Base-by-base conservation (phyloP, 257 asterid species). In the Fraxinus cuspidata region DNA sequence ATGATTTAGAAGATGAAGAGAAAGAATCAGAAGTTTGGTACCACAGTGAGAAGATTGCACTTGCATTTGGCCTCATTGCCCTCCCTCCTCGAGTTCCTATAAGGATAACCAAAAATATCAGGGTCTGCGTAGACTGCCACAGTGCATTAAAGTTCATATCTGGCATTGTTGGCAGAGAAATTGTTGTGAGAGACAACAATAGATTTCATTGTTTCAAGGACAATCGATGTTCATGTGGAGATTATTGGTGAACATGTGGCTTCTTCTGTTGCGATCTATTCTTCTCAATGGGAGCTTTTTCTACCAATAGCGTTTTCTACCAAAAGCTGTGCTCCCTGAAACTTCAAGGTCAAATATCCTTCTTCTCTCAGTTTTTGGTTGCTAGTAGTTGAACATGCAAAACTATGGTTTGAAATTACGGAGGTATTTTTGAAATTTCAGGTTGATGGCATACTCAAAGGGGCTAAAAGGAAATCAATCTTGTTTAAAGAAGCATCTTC, bases 71-170 rank as follows among this genome's bases (percentile, higher is more conserved):
- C 74, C 92, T 94, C 40, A 73, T 92, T 76, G 87, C 90, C 1
- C 87, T 94, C 69, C 96, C 98, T 47, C 85, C 86, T 60, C 92
- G 87, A 16, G 84, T 89, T 31, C 97, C 97, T 5, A 85, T 92
- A 82, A 84, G 97, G 83, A 92, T 94, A 78, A 94, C 90, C 1
- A 94, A 92, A 84, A 94, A 94, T 71, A 87, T 94, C 27, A 86
- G 98, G 80, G 90, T 94, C 13, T 94, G 98, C 82, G 94, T 91
- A 78, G 98, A 94, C 78, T 94, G 96, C 75, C 98, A 94, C 77
- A 88, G 94, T 78, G 98, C 97, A 19, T 88, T 94, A 23, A 94
- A 90, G 83, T 86, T 90, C 85, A 89, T 92, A 40, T 88, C 96
- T 0, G 83, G 94, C 40, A 90, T 94, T 83, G 90, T 85, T 74